Conservation (phyloP, 441 rosid genomes). For the Biscutella laevigata region DNA sequence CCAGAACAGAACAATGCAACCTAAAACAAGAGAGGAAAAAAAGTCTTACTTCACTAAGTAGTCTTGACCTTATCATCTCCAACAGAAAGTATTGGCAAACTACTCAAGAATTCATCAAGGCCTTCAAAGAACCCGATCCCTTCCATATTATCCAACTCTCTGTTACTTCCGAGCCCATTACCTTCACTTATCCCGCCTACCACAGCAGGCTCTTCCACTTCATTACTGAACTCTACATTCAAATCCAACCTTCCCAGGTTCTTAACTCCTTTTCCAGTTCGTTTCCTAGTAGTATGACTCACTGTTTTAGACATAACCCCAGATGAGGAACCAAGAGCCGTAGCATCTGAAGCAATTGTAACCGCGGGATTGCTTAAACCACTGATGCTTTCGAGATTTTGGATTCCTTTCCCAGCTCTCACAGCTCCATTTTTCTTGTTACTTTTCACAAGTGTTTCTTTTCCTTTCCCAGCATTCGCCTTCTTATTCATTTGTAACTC, state of each 20-base stretch:
- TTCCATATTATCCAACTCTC: constrained; percentile 69
- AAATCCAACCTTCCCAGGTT: constrained; percentile 76
- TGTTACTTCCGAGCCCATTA: constrained; percentile 37
- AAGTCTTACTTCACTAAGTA: constrained; percentile 46
- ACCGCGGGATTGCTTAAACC: constrained; percentile 19
- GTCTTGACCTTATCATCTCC: constrained; percentile 84
- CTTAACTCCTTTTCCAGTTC: constrained; percentile 43
- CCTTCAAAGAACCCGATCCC: constrained; percentile 86
- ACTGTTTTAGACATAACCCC: constrained; percentile 14
- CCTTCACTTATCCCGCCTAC: constrained; percentile 33
- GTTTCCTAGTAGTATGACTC: constrained; percentile 41
- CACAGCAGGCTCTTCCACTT: constrained; percentile 57
- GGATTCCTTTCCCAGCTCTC: constrained; percentile 27
- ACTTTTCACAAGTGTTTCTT: constrained; percentile 30
- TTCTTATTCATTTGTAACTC: constrained; percentile 35
- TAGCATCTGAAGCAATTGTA: constrained; percentile 17
- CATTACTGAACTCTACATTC: constrained; percentile 94
- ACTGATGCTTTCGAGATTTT: constrained; percentile 24
- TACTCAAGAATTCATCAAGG: constrained; percentile 89
- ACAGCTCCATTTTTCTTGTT: constrained; percentile 35
- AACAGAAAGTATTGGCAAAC: constrained; percentile 79
- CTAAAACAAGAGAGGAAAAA: constrained; percentile 20
- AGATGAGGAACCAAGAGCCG: constrained; percentile 21
- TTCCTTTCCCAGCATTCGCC: constrained; percentile 33
- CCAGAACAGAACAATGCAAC: constrained; percentile 1